phyloP scores from a whole-genome alignment of 2,329 filamentous ascomycete species.

The Biscogniauxia mediterranea region DNA sequence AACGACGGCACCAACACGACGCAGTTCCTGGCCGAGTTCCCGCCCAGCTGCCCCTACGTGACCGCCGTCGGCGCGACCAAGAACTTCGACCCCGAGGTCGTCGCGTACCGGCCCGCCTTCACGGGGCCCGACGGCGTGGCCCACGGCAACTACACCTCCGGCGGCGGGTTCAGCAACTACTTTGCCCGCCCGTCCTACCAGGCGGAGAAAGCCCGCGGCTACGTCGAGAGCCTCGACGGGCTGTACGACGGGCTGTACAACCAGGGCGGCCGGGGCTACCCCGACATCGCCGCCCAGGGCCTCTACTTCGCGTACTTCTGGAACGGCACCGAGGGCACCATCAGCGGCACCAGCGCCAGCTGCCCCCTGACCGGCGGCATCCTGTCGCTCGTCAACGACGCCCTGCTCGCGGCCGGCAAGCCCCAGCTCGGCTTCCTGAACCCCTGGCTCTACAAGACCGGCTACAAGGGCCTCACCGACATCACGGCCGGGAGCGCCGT shows the following conservation, averaged over 20 bases:
- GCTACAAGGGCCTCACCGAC: slow-evolving; percentile 38
- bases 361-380: slow-evolving; percentile 56
- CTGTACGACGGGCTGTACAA: slow-evolving; percentile 46
- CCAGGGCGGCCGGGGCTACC: slow-evolving; percentile 42
- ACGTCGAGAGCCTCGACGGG: slow-evolving; percentile 39
- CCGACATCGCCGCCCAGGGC: slow-evolving; percentile 40
- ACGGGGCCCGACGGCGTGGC: slow-evolving; percentile 15
- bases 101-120: slow-evolving; percentile 34
- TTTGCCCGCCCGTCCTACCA: slow-evolving; percentile 44
- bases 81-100: slow-evolving; percentile 35
- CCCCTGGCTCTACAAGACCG: slow-evolving; percentile 40
- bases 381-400: slow-evolving; percentile 62
- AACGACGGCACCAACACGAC: slow-evolving; percentile 56
- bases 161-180: slow-evolving; percentile 48
- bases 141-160: slow-evolving; percentile 24
- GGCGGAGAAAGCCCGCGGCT: slow-evolving; percentile 34
- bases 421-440: slow-evolving; percentile 42
- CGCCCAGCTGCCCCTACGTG: slow-evolving; percentile 41
- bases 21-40: slow-evolving; percentile 55
- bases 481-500: slow-evolving; percentile 37
- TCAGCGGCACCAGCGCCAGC: slow-evolving; percentile 54
- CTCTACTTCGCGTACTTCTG: slow-evolving; percentile 32
- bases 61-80: slow-evolving; percentile 33
- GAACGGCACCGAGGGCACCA: slow-evolving; percentile 33
- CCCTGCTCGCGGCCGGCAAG: slow-evolving; percentile 50